Percentiles rank a stretch among this genome's conserved stretches.
Evolutionary conservation across 352 stramenopile genomes (phyloP).

Genomic region (Pythium aristosporum): DNA sequence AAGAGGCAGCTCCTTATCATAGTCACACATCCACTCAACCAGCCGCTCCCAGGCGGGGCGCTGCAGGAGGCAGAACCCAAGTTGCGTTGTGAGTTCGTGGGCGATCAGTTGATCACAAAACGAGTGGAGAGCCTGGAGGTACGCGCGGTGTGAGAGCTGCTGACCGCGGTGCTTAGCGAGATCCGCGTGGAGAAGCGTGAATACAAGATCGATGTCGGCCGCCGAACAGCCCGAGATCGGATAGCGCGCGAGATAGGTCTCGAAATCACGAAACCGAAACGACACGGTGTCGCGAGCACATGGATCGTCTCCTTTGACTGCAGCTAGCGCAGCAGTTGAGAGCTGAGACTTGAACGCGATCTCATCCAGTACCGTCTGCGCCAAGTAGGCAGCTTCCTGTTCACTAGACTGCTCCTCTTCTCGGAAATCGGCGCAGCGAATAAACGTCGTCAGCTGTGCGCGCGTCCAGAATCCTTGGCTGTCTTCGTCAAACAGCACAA

Average conservation of each 20-base stretch:
- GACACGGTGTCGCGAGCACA: background rate
- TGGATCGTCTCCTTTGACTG: background rate
- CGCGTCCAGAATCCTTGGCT: conserved; percentile 30
- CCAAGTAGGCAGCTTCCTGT: conserved; percentile 13
- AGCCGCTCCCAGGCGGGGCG: conserved; percentile 11
- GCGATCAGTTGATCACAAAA: conserved; percentile 20
- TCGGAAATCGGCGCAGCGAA: conserved; percentile 6
- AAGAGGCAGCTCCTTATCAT: conserved; percentile 10
- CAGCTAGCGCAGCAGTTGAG: background rate
- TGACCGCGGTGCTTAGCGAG: conserved; percentile 1
- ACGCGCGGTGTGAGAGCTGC: conserved; percentile 11
- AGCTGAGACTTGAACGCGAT: background rate
- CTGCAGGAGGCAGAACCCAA: conserved; percentile 9
- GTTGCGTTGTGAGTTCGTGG: conserved; percentile 3
- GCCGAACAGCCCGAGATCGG: conserved; percentile 11
- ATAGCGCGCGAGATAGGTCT: conserved; percentile 14
- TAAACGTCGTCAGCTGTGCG: conserved; percentile 26
- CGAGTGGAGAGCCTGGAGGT: conserved; percentile 1
- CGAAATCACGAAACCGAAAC: conserved; percentile 26
- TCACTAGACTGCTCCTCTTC: conserved; percentile 10
- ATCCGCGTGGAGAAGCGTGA: conserved; percentile 21
- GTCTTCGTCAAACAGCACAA: conserved; percentile 43
- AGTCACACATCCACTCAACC: conserved; percentile 24
- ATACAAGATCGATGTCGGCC: conserved; percentile 22
- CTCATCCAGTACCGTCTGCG: conserved; percentile 19